Evolutionary conservation across 345 rosid species (phyloP).

Genomic region (Streptanthus diversifolius): DNA sequence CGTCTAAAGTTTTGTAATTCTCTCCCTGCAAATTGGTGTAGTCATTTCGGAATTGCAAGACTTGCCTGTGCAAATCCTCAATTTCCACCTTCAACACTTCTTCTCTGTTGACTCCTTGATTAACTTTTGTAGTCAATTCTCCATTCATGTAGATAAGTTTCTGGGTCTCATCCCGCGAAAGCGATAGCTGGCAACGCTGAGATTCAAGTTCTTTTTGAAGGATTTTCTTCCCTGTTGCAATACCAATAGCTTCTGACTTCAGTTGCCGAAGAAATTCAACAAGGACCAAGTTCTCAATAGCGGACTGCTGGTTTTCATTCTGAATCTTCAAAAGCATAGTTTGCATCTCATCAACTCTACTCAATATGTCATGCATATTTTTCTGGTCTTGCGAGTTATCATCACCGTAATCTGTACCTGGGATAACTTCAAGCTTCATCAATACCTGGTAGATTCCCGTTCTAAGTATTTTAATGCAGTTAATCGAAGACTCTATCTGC

Average conservation of each 20-base stretch:
- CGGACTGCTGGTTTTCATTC: constrained; percentile 54
- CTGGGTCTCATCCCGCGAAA: constrained; percentile 44
- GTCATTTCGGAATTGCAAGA: constrained; percentile 44
- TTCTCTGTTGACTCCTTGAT: constrained; percentile 54
- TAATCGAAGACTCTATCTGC: constrained; percentile 53
- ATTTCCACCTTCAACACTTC: constrained; percentile 53
- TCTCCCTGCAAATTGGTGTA: constrained; percentile 47
- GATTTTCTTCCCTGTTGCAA: constrained; percentile 43
- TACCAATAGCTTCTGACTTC: constrained; percentile 54
- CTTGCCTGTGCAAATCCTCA: constrained; percentile 43
- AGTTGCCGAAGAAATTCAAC: constrained; percentile 59
- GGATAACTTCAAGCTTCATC: constrained; percentile 46
- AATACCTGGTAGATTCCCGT: constrained; percentile 50
- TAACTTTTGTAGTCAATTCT: constrained; percentile 48
- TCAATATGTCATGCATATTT: constrained; percentile 37
- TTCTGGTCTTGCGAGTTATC: constrained; percentile 45
- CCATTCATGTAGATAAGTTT: constrained; percentile 43
- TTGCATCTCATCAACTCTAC: constrained; percentile 56
- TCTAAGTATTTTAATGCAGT: constrained; percentile 50
- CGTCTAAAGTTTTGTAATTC: constrained; percentile 45
- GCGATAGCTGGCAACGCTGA: constrained; percentile 43
- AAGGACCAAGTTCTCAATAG: constrained; percentile 60
- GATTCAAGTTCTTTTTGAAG: constrained; percentile 47
- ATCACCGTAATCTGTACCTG: constrained; percentile 33
- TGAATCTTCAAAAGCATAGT: constrained; percentile 42